phyloP scores from a whole-genome alignment of 192 early-diverging fungal genomes.

The Phlyctochytrium arcticum region DNA sequence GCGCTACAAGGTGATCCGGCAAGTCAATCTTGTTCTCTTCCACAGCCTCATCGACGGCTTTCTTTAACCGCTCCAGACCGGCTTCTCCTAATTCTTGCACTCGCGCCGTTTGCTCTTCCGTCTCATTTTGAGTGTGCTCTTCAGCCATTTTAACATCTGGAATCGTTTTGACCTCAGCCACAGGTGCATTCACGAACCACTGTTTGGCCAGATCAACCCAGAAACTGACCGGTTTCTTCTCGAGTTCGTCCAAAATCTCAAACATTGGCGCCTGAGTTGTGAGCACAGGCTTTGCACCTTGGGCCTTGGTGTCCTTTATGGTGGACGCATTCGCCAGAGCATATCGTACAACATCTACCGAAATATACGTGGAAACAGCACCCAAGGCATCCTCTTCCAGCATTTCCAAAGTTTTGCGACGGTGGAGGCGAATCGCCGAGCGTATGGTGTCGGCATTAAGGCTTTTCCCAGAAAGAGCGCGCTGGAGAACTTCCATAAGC shows the following conservation, averaged over 20 bases:
- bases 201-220: conserved; percentile 51
- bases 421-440: conserved; percentile 29
- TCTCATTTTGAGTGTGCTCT: conserved; percentile 39
- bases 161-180: conserved; percentile 53
- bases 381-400: conserved; percentile 67
- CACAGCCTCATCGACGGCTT: conserved; percentile 32
- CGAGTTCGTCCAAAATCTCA: conserved; percentile 50
- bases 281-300: conserved; percentile 27
- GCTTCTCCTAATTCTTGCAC: conserved; percentile 35
- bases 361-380: conserved; percentile 48
- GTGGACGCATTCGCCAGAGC: conserved; percentile 27
- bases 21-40: conserved; percentile 51
- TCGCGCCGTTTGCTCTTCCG: conserved; percentile 32
- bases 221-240: conserved; percentile 41
- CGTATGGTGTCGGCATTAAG: conserved; percentile 9
- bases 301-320: conserved; percentile 33
- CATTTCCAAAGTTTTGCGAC: conserved; percentile 50
- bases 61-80: conserved; percentile 41
- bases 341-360: conserved; percentile 47
- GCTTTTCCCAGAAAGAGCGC: background rate
- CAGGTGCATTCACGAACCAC: conserved; percentile 54
- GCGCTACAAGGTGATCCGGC: conserved; percentile 44
- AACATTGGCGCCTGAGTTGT: conserved; percentile 56
- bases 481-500: conserved; percentile 26
- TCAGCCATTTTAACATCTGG: conserved; percentile 52